phyloP scores from a whole-genome alignment of 106 monocot species.

The Dactylorhiza incarnata region DNA sequence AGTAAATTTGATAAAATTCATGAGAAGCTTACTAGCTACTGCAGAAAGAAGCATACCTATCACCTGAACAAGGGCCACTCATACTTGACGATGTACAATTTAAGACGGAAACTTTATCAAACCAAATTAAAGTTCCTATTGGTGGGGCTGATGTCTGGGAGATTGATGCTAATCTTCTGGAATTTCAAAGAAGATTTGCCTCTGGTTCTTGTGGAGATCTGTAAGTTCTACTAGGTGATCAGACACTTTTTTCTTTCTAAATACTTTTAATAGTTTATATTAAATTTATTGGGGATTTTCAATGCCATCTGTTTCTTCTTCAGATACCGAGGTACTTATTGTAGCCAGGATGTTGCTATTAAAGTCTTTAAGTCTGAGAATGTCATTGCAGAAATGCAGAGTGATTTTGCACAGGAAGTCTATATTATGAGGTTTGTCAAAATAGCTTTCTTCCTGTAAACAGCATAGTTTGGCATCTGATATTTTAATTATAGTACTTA shows the following conservation, averaged over 20 bases:
- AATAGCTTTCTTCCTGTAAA: background rate
- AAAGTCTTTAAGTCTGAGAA: conserved; percentile 9
- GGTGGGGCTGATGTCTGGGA: conserved; percentile 70
- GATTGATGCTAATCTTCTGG: conserved; percentile 43
- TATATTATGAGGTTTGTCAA: conserved; percentile 11
- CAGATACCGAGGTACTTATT: conserved; percentile 8
- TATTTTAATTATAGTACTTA: no score
- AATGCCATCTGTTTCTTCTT: background rate
- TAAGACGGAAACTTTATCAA: conserved; percentile 10
- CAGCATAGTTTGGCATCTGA: background rate
- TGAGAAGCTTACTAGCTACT: background rate
- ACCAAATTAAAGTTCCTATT: conserved; percentile 43
- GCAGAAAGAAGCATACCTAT: conserved; percentile 32
- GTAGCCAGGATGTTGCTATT: conserved; percentile 13
- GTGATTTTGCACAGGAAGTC: conserved; percentile 15
- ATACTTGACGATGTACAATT: conserved; percentile 19
- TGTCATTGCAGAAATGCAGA: conserved; percentile 4
- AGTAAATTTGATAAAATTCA: background rate
- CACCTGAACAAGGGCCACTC: conserved; percentile 24
- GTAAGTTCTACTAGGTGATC: conserved; percentile 28
- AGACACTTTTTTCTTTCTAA: background rate
- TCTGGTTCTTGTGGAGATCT: conserved; percentile 70
- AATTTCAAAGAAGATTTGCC: conserved; percentile 55
- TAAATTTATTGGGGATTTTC: background rate
- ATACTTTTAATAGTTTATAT: background rate